Base-by-base conservation (phyloP, 2,329 filamentous ascomycete species). In the Arthrobotrys sphaeroides region DNA sequence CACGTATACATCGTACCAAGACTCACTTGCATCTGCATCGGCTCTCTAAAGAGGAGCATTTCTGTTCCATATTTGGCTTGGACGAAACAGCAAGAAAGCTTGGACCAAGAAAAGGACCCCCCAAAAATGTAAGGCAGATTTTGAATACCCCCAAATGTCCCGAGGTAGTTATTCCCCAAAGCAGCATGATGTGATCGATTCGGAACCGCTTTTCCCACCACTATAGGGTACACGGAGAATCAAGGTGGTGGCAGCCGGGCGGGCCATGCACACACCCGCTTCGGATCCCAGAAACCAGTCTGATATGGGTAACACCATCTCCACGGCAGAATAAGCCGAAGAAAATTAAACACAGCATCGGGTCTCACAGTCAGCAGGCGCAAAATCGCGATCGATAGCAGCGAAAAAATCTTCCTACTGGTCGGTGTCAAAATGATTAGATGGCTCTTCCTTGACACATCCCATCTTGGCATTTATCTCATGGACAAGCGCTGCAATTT, bases 321-420 rank as follows among this genome's bases (percentile, higher is more conserved):
- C 22, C 51, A 67, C 62, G 70, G 70, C 45, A 55, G 33, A 74
- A 62, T 74, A 47, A 26, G 49, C 70, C 55, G 61, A 67, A 66
- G 31, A 51, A 51, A 49, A n/a, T n/a, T 47, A 33, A 47, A 73
- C 18, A 57, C 12, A 20, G 42, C 16, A 62, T 9, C 42, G 31
- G 49, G 43, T 47, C n/a, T n/a, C 13, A 33, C n/a, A 28, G 22
- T 38, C 5, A 9, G 28, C 18, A n/a, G 16, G 24, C 31, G 51
- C 16, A 38, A 36, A 55, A 55, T 55, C 51, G 51, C 51, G 51
- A 55, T 55, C 51, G 51, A 55, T 55, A 38, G 18, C 13, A 16
- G 47, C 6, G 38, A 74, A 43, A n/a, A n/a, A 75, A 75, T 64
- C 57, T 60, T 68, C 70, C 70, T 75, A 68, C 64, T 75, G 62